Evolutionary conservation across 2,329 filamentous ascomycete species (phyloP).

Genomic region (Aphanocladium album): DNA sequence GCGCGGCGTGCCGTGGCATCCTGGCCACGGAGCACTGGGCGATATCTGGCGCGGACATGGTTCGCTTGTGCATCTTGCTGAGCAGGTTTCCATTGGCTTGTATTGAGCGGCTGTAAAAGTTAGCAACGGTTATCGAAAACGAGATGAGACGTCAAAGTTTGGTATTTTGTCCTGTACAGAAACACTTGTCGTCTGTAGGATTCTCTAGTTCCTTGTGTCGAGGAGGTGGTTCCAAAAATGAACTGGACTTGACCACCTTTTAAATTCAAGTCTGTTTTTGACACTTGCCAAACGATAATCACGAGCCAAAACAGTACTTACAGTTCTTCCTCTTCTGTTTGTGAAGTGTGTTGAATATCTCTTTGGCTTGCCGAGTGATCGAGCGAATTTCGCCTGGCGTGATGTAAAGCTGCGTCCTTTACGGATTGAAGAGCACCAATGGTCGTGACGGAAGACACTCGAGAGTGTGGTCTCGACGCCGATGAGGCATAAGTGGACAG

Average conservation of each 20-base stretch:
- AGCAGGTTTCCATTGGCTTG: slow-evolving; percentile 17
- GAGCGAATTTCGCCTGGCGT: background rate
- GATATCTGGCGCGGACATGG: slow-evolving; percentile 46
- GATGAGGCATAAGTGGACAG: slow-evolving; percentile 46
- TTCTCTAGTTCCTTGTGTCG: no score
- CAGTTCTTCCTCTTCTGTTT: background rate
- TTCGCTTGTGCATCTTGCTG: slow-evolving; percentile 35
- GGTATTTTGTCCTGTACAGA: background rate
- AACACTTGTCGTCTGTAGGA: background rate
- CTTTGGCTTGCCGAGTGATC: background rate
- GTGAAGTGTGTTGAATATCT: background rate
- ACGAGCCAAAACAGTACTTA: background rate
- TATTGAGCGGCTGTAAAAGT: slow-evolving; percentile 11
- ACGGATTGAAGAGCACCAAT: slow-evolving; percentile 34
- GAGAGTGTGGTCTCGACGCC: slow-evolving; percentile 44
- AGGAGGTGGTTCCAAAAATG: no score
- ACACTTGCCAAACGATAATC: background rate
- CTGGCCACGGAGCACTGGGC: slow-evolving; percentile 19
- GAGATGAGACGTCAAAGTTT: background rate
- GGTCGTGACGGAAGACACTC: slow-evolving; percentile 50
- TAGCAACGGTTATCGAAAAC: background rate
- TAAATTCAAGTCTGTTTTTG: background rate
- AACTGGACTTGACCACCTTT: background rate
- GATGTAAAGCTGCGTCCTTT: slow-evolving; percentile 18
- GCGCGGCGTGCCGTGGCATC: slow-evolving; percentile 13